phyloP scores from a whole-genome alignment of 352 stramenopile genomes.

The Saprolegnia parasitica region DNA sequence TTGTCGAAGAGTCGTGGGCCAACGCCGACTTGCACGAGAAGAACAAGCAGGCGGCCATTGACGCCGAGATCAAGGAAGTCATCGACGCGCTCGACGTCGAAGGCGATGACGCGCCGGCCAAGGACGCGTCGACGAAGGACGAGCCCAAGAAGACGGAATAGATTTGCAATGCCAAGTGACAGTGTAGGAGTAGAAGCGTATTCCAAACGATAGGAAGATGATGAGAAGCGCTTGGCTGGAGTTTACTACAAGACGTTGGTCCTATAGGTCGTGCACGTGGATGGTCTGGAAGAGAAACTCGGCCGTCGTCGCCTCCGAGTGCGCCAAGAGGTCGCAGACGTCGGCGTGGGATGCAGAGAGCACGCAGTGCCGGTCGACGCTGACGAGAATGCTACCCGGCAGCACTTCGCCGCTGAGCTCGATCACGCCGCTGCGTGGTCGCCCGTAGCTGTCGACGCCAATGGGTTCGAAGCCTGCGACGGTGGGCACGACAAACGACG shows the following conservation, averaged over 20 bases:
- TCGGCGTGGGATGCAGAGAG: slow-evolving; percentile 57
- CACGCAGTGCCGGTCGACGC: slow-evolving; percentile 79
- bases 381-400: slow-evolving; percentile 60
- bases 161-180: slow-evolving; percentile 11
- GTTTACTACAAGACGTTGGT: no score
- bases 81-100: slow-evolving; percentile 16
- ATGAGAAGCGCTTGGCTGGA: no score
- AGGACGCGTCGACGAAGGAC: slow-evolving; percentile 2
- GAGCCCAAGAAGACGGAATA: slow-evolving; percentile 12
- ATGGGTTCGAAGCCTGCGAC: slow-evolving; percentile 58
- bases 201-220: no score
- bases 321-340: slow-evolving; percentile 63
- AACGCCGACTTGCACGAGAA: slow-evolving; percentile 77
- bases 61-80: slow-evolving; percentile 25
- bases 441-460: slow-evolving; percentile 32
- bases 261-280: neutral
- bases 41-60: slow-evolving; percentile 46
- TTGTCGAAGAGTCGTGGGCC: slow-evolving; percentile 86
- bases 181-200: slow-evolving; percentile 32
- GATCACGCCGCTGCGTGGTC: slow-evolving; percentile 65
- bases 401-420: slow-evolving; percentile 65
- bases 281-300: slow-evolving; percentile 57
- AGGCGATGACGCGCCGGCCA: neutral
- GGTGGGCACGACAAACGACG: slow-evolving; percentile 36
- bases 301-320: slow-evolving; percentile 63